phyloP scores from a whole-genome alignment of 1,284 basidiomycete species.

The Retiboletus fuscus region DNA sequence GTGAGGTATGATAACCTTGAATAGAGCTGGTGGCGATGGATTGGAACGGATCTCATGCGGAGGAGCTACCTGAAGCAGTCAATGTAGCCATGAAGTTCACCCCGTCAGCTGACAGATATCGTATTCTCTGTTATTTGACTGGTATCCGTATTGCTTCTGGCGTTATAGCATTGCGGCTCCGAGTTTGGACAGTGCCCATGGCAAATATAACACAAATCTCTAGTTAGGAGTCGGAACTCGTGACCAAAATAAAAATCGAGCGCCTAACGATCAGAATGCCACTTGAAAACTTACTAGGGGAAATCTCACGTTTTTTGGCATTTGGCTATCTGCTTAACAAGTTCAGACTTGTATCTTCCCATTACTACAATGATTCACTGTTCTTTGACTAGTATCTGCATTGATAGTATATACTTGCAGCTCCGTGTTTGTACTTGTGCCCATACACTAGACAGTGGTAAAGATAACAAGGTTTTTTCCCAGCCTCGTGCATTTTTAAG shows the following conservation, averaged over 20 bases:
- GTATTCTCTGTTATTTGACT: constrained; percentile 10
- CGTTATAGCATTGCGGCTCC: neutral
- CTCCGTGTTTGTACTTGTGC: neutral
- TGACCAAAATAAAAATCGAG: neutral
- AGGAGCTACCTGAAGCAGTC: constrained; percentile 2
- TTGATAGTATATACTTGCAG: neutral
- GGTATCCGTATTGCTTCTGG: neutral
- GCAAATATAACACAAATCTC: neutral
- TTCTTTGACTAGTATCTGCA: neutral
- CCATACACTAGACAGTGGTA: neutral
- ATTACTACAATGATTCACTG: neutral
- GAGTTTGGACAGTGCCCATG: neutral
- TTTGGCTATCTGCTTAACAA: neutral
- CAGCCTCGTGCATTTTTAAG: too few relatives aligned
- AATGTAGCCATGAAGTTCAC: neutral
- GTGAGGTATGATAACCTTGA: neutral
- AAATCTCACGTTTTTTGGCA: neutral
- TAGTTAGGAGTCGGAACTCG: neutral
- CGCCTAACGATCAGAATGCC: constrained; percentile 4
- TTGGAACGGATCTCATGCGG: constrained; percentile 1
- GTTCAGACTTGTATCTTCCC: neutral
- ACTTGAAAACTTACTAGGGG: constrained; percentile 18
- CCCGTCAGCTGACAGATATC: neutral
- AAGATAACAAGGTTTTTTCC: neutral
- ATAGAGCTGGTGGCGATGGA: constrained; percentile 19